Conservation (phyloP, 2,329 filamentous ascomycete species). For the Rugonectria rugulosa region DNA sequence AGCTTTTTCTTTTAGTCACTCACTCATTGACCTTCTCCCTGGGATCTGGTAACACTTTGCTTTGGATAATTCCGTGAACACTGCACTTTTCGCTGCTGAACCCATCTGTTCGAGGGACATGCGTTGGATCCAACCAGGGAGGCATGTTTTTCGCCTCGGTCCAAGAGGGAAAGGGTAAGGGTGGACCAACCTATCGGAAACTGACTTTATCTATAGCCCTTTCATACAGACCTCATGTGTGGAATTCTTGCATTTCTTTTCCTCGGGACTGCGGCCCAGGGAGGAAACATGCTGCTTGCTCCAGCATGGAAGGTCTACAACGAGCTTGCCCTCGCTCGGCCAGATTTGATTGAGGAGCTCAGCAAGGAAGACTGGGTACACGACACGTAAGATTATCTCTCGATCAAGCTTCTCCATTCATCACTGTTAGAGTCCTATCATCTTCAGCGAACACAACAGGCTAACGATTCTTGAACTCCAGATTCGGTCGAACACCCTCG, state of each 20-base stretch:
- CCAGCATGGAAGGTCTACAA: not conserved
- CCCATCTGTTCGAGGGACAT: no score
- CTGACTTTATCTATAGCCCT: not conserved
- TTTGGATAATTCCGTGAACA: no score
- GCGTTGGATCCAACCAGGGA: no score
- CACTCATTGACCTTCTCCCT: not conserved
- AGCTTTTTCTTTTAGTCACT: no score
- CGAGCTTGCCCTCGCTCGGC: not conserved
- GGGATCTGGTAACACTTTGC: not conserved
- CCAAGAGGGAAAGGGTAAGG: no score
- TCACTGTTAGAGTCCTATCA: not conserved
- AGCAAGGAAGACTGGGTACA: conserved; percentile 20
- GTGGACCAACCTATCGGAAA: not conserved
- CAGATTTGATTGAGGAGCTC: conserved; percentile 35
- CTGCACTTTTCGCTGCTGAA: no score
- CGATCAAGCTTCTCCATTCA: conserved; percentile 45
- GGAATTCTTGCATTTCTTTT: conserved; percentile 66
- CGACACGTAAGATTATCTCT: conserved; percentile 49
- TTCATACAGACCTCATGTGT: conserved; percentile 41
- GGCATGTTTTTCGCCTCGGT: no score
- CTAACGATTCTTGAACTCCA: not conserved
- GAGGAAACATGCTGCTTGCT: not conserved
- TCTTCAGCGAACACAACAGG: not conserved
- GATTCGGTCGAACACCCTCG: not conserved
- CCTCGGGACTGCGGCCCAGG: conserved; percentile 44